These are phyloP conservation scores for Bryoglossum gracile DNA, from an alignment of 495 filamentous ascomycete genomes.

Conservation along the genomic window DNA sequence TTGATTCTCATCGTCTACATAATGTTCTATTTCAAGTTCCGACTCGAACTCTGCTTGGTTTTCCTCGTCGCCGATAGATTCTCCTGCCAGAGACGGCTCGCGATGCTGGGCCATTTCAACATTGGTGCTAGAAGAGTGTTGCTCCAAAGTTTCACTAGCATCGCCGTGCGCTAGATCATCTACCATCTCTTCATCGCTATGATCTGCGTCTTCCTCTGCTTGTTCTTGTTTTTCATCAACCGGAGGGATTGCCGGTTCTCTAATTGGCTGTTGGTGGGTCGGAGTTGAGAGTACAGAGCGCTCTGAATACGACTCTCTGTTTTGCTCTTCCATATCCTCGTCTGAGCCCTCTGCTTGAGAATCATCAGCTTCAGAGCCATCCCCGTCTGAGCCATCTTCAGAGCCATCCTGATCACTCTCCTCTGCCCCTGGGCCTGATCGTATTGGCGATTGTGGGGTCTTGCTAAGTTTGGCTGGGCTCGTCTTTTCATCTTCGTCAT, in stretches of 20 bases:
- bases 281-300: neutral
- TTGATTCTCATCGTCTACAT: neutral
- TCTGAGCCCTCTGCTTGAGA: constrained; percentile 12
- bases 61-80: neutral
- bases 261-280: no score
- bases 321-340: constrained; percentile 5
- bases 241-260: neutral
- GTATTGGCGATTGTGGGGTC: no score
- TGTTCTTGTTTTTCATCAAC: neutral
- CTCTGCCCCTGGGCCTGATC: no score
- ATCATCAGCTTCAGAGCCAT: neutral
- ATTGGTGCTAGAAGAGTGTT: neutral
- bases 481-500: constrained; percentile 31
- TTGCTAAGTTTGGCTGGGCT: no score
- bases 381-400: neutral
- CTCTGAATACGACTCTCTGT: neutral
- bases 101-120: neutral
- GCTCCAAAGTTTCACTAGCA: neutral
- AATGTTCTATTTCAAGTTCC: neutral
- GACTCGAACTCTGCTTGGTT: neutral
- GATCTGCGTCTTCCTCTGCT: neutral
- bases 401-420: no score
- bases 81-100: neutral
- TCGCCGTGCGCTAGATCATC: neutral
- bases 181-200: neutral